These are phyloP conservation scores for Starmerella apis DNA, from an alignment of 805 yeast species.

Conservation along the genomic window DNA sequence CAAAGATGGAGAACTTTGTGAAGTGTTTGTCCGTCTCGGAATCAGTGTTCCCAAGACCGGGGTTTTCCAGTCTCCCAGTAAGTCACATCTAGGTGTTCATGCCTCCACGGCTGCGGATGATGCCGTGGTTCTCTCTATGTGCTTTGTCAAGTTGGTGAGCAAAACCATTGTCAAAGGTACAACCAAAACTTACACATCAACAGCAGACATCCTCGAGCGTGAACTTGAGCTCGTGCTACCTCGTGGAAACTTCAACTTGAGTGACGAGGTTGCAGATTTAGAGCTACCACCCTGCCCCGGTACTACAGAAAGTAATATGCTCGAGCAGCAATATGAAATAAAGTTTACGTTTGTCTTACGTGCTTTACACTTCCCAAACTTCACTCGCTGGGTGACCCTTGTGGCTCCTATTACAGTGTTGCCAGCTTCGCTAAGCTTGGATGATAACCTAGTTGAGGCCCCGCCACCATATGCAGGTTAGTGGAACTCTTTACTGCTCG, in stretches of 20 bases:
- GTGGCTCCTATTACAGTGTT: constrained; percentile 6
- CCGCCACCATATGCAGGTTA: constrained; percentile 6
- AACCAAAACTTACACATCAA: background rate
- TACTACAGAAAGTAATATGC: background rate
- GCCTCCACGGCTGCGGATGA: background rate
- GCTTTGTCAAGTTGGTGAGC: constrained; percentile 3
- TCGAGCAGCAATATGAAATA: constrained; percentile 3
- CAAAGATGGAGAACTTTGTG: constrained; percentile 8
- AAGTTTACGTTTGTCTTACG: constrained; percentile 10
- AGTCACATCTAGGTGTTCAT: constrained; percentile 6
- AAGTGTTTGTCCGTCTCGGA: background rate
- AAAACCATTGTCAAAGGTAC: background rate
- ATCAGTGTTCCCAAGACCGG: constrained; percentile 9
- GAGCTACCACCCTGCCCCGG: constrained; percentile 14
- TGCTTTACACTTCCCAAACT: constrained; percentile 5
- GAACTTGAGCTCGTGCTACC: constrained; percentile 1
- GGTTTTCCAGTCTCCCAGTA: constrained; percentile 14
- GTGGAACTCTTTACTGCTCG: background rate
- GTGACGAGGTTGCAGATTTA: constrained; percentile 9
- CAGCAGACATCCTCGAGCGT: background rate
- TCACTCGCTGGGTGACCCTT: constrained; percentile 13
- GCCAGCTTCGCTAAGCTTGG: constrained; percentile 7
- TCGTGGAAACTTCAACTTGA: background rate
- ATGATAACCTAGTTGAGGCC: background rate
- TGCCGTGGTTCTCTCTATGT: constrained; percentile 3